Conservation (phyloP, 192 early-diverging fungal genomes). For the Mortierella alpina region DNA sequence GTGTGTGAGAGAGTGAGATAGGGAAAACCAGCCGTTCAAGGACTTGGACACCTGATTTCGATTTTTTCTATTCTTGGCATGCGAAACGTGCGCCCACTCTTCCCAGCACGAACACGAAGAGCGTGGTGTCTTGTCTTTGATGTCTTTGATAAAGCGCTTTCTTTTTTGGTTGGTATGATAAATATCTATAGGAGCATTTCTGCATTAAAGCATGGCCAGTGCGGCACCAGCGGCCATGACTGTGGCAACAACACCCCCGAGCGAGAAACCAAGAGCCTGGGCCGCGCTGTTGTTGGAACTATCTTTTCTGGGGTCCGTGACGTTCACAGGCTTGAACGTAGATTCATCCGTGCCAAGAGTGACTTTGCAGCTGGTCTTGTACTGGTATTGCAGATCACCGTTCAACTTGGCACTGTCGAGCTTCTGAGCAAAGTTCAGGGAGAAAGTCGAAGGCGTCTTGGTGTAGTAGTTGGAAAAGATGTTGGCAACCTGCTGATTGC, state of each 20-base stretch:
- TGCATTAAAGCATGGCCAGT: slow-evolving; percentile 9
- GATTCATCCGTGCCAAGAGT: background rate
- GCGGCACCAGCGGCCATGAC: slow-evolving; percentile 5
- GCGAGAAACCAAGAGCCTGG: background rate
- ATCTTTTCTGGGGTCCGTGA: background rate
- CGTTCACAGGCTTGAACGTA: slow-evolving; percentile 21
- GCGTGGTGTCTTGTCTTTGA: too few relatives aligned
- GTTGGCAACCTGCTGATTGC: slow-evolving; percentile 49
- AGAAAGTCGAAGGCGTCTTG: slow-evolving; percentile 28
- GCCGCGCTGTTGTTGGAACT: slow-evolving; percentile 6
- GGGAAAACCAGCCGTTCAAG: background rate
- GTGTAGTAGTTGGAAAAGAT: slow-evolving; percentile 47
- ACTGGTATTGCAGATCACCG: slow-evolving; percentile 14
- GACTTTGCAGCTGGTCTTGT: slow-evolving; percentile 25
- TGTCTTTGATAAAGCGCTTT: background rate
- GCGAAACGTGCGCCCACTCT: too few relatives aligned
- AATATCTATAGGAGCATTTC: background rate
- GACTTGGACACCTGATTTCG: background rate
- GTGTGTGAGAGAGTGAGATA: too few relatives aligned
- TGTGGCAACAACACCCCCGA: slow-evolving; percentile 10
- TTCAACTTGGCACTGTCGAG: slow-evolving; percentile 1
- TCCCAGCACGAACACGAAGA: background rate
- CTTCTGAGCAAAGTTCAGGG: slow-evolving; percentile 28
- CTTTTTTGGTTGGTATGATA: background rate
- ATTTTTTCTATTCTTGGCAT: background rate